phyloP scores from a whole-genome alignment of 2,329 filamentous ascomycete genomes.

The Escovopsis sp. region DNA sequence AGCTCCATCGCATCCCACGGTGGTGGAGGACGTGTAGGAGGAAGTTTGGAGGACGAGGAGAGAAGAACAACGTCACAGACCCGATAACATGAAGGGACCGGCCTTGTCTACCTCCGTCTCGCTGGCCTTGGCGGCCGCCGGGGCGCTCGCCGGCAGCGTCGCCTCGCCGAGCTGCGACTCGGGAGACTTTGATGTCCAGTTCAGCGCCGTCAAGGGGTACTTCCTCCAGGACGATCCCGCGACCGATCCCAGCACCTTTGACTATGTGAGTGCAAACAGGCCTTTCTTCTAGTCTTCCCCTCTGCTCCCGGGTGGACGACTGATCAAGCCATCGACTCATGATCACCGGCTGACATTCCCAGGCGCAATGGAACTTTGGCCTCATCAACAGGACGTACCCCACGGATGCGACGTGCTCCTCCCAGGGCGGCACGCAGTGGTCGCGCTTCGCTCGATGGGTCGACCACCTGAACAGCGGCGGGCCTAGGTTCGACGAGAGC shows the following conservation, averaged over 20 bases:
- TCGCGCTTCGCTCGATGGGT: conserved; percentile 47
- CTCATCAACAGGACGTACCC: conserved; percentile 47
- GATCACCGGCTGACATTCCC: too few species aligned
- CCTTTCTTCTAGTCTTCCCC: not conserved
- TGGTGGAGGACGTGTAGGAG: too few species aligned
- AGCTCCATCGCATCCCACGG: too few species aligned
- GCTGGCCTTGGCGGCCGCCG: conserved; percentile 15
- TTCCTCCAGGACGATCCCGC: conserved; percentile 47
- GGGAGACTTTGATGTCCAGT: conserved; percentile 33
- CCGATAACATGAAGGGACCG: conserved; percentile 17
- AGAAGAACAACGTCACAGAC: not conserved
- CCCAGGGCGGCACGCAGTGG: conserved; percentile 38
- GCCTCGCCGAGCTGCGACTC: conserved; percentile 17
- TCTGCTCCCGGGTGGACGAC: too few species aligned
- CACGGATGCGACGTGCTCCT: conserved; percentile 30
- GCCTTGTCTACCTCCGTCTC: conserved; percentile 13
- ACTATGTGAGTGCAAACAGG: conserved; percentile 36
- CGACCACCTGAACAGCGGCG: conserved; percentile 31
- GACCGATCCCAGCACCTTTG: conserved; percentile 41
- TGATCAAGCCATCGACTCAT: conserved; percentile 1
- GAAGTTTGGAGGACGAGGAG: too few species aligned
- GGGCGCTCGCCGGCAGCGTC: conserved; percentile 16
- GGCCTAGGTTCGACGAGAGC: conserved; percentile 23
- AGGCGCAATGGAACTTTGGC: conserved; percentile 49
- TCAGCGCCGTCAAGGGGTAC: conserved; percentile 43